A percentile compares a stretch with the other conserved stretches of the same genome.
Evolutionary conservation across 1,284 basidiomycete species (phyloP).

Genomic region (Leccinum cinnamomeum): DNA sequence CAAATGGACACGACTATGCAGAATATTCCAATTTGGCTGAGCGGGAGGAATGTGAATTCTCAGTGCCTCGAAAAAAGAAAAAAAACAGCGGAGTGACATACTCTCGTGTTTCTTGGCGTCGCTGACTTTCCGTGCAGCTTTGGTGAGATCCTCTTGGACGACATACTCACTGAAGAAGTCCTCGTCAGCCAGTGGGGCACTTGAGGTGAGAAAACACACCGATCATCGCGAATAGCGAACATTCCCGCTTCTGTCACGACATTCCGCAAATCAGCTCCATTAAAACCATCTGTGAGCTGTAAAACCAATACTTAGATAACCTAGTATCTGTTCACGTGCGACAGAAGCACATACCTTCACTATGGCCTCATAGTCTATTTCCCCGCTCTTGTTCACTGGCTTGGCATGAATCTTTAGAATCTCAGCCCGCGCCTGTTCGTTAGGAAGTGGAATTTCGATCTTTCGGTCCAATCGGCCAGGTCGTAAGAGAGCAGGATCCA

Average conservation of each 20-base stretch:
- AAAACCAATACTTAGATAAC: conserved; percentile 1
- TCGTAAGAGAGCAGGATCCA: conserved; percentile 95
- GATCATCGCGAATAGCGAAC: conserved; percentile 97
- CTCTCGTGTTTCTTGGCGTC: conserved; percentile 97
- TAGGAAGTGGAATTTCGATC: conserved; percentile 97
- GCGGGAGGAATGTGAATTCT: neutral
- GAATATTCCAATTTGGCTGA: conserved; percentile 63
- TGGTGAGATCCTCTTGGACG: conserved; percentile 94
- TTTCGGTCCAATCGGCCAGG: conserved; percentile 97
- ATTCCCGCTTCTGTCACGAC: conserved; percentile 98
- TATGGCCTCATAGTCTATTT: conserved; percentile 95
- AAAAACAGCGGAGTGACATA: conserved; percentile 39
- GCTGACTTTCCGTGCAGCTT: conserved; percentile 95
- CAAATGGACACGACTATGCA: conserved; percentile 32
- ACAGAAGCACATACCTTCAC: conserved; percentile 68
- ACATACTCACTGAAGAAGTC: conserved; percentile 70
- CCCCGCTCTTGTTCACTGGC: conserved; percentile 93
- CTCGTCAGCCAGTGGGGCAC: neutral
- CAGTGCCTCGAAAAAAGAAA: conserved; percentile 5
- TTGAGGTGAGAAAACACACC: conserved; percentile 44
- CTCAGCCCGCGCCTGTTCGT: conserved; percentile 93
- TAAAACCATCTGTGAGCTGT: conserved; percentile 88
- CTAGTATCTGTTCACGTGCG: neutral
- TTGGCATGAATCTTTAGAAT: conserved; percentile 98
- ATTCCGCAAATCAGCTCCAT: conserved; percentile 95